phyloP scores from a whole-genome alignment of 208 protist species.

The Blechomonas ayalai region DNA sequence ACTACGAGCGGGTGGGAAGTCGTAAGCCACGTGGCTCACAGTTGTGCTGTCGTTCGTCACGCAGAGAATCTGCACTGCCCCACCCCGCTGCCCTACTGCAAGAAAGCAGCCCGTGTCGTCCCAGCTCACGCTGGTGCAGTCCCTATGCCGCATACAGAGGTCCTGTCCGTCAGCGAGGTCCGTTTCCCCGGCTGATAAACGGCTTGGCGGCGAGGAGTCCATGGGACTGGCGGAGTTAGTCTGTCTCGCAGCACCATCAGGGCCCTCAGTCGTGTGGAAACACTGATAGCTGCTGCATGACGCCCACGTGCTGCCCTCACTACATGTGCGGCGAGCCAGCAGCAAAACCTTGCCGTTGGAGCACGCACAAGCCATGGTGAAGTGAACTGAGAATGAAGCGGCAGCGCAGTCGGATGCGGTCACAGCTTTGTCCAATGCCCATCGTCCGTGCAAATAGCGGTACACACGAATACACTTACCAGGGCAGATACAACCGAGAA shows the following conservation, averaged over 20 bases:
- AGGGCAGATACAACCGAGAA: slow-evolving; percentile 52
- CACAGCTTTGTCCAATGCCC: slow-evolving; percentile 57
- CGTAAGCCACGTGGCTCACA: slow-evolving; percentile 21
- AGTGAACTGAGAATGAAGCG: slow-evolving; percentile 55
- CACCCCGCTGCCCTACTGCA: slow-evolving; percentile 40
- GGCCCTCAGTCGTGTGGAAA: too few relatives aligned
- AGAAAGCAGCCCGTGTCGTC: slow-evolving; percentile 61
- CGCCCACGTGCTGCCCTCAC: slow-evolving; percentile 4
- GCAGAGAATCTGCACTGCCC: slow-evolving; percentile 39
- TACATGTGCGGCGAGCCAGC: slow-evolving; percentile 19
- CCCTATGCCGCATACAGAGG: too few relatives aligned
- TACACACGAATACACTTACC: slow-evolving; percentile 59
- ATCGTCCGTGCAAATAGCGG: slow-evolving; percentile 68
- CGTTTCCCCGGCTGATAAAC: too few relatives aligned
- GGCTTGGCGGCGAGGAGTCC: too few relatives aligned
- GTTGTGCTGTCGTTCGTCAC: slow-evolving; percentile 25
- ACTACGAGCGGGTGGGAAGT: not conserved
- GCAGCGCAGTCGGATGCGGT: slow-evolving; percentile 34
- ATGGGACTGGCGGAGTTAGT: too few relatives aligned
- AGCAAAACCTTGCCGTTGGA: slow-evolving; percentile 34
- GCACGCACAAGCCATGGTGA: slow-evolving; percentile 67
- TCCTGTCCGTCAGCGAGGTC: too few relatives aligned
- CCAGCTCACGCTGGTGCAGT: slow-evolving; percentile 47
- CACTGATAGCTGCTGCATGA: slow-evolving; percentile 1
- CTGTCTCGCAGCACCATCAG: too few relatives aligned